phyloP scores from a whole-genome alignment of 306 rosid genomes.

The Malus fusca region DNA sequence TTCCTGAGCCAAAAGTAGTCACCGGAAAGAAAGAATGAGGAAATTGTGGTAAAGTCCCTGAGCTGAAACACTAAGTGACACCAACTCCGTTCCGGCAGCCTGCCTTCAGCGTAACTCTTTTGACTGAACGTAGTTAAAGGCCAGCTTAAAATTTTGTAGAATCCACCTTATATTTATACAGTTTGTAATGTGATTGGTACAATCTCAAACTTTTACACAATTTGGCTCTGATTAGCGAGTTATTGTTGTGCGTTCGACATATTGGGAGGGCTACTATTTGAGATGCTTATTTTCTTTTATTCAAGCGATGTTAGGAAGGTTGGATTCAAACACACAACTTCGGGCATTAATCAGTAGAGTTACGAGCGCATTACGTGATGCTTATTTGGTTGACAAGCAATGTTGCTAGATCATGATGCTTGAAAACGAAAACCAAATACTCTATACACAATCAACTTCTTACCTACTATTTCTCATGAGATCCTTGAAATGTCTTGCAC shows the following conservation, averaged over 20 bases:
- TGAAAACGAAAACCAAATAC: too few species aligned
- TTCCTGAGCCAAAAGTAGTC: slow-evolving; percentile 5
- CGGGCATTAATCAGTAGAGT: too few species aligned
- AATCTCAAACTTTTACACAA: not conserved
- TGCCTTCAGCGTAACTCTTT: not conserved
- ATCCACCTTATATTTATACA: not conserved
- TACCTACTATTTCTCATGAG: too few species aligned
- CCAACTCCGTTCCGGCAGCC: not conserved
- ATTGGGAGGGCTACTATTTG: too few species aligned
- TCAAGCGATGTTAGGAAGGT: too few species aligned
- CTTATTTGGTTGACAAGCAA: too few species aligned
- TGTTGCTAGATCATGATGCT: too few species aligned
- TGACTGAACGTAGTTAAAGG: not conserved
- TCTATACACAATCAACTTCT: too few species aligned
- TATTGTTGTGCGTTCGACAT: not conserved
- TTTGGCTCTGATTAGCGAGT: not conserved
- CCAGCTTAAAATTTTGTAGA: not conserved
- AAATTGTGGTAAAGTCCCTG: not conserved
- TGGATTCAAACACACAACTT: too few species aligned
- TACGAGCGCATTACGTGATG: too few species aligned
- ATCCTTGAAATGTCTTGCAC: too few species aligned
- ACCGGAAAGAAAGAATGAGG: not conserved
- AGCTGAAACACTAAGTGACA: not conserved
- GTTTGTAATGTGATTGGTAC: not conserved
- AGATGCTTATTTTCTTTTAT: too few species aligned